Percentiles rank a stretch among this genome's conserved stretches.
Evolutionary conservation across 2,329 filamentous ascomycete species (phyloP).

Genomic region (Colletotrichum viniferum): DNA sequence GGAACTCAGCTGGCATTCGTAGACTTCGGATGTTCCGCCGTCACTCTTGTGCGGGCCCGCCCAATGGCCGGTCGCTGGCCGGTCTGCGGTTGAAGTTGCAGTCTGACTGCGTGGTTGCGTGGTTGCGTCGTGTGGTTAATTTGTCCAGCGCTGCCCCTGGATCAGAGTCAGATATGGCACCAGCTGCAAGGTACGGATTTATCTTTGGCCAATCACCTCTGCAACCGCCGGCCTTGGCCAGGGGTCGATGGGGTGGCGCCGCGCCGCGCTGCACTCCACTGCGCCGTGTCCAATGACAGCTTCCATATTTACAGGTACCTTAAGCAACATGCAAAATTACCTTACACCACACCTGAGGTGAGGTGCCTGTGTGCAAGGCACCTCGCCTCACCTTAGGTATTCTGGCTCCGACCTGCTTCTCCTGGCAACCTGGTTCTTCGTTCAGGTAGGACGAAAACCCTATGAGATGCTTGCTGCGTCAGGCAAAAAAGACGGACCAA

Average conservation of each 20-base stretch:
- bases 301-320: not conserved
- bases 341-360: not conserved
- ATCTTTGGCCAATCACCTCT: not conserved
- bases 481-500: not conserved
- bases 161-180: not conserved
- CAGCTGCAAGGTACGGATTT: not conserved
- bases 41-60: not conserved
- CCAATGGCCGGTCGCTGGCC: not conserved
- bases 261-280: not conserved
- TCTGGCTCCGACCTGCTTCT: no score
- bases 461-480: not conserved
- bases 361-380: not conserved
- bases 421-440: no score
- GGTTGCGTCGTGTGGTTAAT: not conserved
- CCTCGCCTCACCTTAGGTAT: no score
- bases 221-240: not conserved
- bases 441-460: not conserved
- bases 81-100: not conserved
- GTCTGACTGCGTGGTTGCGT: not conserved
- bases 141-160: not conserved
- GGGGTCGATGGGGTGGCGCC: not conserved
- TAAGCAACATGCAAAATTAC: not conserved
- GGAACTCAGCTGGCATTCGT: not conserved
- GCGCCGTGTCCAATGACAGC: not conserved
- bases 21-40: not conserved